Evolutionary conservation across 768 basidiomycete species (phyloP), one percentile per base, ranked within the genome.

Genomic region (Peribolospora baueri): DNA sequence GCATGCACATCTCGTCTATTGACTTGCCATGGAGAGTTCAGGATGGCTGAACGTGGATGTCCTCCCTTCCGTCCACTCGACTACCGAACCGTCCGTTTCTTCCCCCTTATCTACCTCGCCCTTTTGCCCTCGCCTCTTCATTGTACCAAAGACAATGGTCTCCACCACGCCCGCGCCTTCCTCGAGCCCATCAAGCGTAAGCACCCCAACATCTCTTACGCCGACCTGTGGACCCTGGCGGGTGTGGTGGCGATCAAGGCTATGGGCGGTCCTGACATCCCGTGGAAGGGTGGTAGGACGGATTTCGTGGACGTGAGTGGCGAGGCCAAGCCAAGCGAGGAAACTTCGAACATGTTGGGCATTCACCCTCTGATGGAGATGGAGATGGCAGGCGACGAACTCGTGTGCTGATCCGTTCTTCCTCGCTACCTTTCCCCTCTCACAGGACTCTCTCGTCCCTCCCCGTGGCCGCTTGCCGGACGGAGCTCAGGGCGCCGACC

Each of bases 181-280:
- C 80, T 95, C 77, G 84, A 93, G 65, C 47, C 47, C 11, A 68
- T 95, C 65, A 90, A 97, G 72, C 64, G 78, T 53, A 77, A 91
- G 62, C 85, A 82, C 72, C 75, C 79, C 0, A 90, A 88, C 86
- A 93, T 97, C 61, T 82, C 77, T 56, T 97, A 93, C 67, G 90
- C 88, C 59, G 90, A 95, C 66, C 73, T 93, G 55, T 93, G 90
- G 88, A 98, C 91, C 37, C 80, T 98, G 45, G 91, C 72, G 54
- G 91, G 91, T 65, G 90, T 95, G 56, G 76, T 76, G 60, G 88
- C 90, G 54, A 70, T 95, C 52, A 67, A 81, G 74, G 91, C 97
- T 72, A 81, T 87, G 76, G 80, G 76, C 54, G 91, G 91, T 10
- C 91, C 91, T 48, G 79, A 81, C 68, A 72, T 97, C 63, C 83